Evolutionary conservation across 2,329 filamentous ascomycete genomes (phyloP), one percentile per base, ranked within the genome.

Genomic region (Didymella pomorum): DNA sequence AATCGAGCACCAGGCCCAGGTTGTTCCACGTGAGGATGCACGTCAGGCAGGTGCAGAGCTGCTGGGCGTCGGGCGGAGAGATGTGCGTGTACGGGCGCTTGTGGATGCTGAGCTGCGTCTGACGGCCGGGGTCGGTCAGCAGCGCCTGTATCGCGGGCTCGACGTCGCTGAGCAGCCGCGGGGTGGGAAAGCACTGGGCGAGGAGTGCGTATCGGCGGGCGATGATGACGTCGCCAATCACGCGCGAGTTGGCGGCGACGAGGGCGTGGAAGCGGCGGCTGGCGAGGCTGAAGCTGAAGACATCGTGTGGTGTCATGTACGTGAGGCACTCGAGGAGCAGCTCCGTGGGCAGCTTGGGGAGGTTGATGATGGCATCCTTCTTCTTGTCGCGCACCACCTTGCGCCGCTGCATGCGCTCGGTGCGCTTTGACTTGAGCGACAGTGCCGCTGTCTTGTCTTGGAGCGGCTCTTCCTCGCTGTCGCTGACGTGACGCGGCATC

Each of bases 1-100:
- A 83, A 64, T 88, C 85, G 11, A 87, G 78, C 12, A 81, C 73
- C 0, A 86, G 65, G 57, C 80, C 80, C 6, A 87, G 79, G 14
- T 83, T 80, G 62, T 84, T 84, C 86, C 85, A 88, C 2, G 82
- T 79, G 35, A 85, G 67, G 42, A 84, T 72, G 66, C 86, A 87
- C 0, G 82, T 84, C 25, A 85, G 71, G 65, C 85, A 88, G 1
- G 83, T 85, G 73, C 86, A 88, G 4, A 85, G 71, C n/a, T 79
- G 67, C 11, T 69, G 51, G 0, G 79, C 75, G 60, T 87, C 79
- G 0, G 82, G 80, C 1, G 76, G 62, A 37, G 75, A 74, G 20
- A 87, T 77, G 65, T 87, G 84, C 59, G 83, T 82, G 63, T 83
- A 86, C 0, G 80, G 79, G 42, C 79, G 80, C 57, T 79, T 80